A percentile compares a stretch with the other conserved stretches of the same genome.
These are phyloP conservation scores for Albifimbria verrucaria DNA, from an alignment of 2,329 filamentous ascomycete species.

Conservation along the genomic window DNA sequence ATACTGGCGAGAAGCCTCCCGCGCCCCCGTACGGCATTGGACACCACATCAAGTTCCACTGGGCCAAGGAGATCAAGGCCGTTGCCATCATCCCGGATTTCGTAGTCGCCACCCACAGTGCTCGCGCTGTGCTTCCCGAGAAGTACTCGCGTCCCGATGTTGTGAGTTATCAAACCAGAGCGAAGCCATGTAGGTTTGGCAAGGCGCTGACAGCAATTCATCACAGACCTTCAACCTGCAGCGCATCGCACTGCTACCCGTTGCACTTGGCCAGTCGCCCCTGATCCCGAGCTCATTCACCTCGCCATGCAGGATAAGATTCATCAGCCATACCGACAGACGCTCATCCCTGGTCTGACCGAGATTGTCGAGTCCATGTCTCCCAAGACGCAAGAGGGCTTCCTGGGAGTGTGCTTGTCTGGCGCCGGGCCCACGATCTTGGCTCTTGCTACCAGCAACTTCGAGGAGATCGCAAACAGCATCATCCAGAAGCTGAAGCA, in stretches of 20 bases:
- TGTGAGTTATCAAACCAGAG: constrained; percentile 48
- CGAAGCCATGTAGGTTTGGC: no score
- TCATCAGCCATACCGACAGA: constrained; percentile 93
- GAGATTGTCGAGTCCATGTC: constrained; percentile 91
- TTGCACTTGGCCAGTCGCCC: constrained; percentile 87
- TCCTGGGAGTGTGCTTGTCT: constrained; percentile 91
- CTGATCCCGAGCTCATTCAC: constrained; percentile 90
- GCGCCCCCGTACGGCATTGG: constrained; percentile 90
- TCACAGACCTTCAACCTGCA: constrained; percentile 85
- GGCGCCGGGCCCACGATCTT: constrained; percentile 94
- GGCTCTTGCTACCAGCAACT: constrained; percentile 86
- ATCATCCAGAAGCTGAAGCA: constrained; percentile 72
- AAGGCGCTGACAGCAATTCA: constrained; percentile 13
- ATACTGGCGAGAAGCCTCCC: constrained; percentile 83
- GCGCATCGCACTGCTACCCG: constrained; percentile 84
- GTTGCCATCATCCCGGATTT: constrained; percentile 96
- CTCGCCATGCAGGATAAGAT: constrained; percentile 98
- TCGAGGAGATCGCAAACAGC: constrained; percentile 77
- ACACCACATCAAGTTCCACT: constrained; percentile 92
- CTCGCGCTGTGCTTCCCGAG: constrained; percentile 78
- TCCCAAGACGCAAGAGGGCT: constrained; percentile 78
- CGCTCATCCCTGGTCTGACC: constrained; percentile 84
- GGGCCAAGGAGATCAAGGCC: constrained; percentile 93
- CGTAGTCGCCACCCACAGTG: constrained; percentile 90
- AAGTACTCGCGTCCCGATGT: constrained; percentile 79